Conservation (phyloP, 345 rosid species). For the Bruguiera gymnorhiza region DNA sequence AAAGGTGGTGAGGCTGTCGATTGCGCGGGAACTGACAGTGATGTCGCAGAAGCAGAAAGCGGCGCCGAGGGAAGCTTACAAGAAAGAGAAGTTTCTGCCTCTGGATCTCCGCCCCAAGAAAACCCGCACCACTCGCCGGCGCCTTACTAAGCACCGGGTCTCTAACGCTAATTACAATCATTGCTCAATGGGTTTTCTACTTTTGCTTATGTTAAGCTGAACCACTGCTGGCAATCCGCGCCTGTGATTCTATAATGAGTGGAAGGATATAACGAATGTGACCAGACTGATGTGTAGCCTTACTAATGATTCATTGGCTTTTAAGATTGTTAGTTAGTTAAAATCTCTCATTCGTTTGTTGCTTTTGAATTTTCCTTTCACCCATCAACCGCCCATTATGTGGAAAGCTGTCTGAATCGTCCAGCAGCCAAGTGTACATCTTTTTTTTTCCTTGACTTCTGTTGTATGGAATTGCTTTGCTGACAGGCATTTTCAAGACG, state of each 20-base stretch:
- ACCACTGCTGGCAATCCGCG: too few species aligned
- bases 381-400: too few species aligned
- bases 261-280: too few species aligned
- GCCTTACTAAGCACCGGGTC: constrained; percentile 34
- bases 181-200: background rate
- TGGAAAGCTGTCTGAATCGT: too few species aligned
- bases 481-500: constrained; percentile 27
- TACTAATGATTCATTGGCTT: too few species aligned
- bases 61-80: constrained; percentile 28
- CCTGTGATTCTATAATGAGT: too few species aligned
- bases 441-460: background rate
- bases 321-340: too few species aligned
- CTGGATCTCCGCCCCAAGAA: constrained; percentile 35
- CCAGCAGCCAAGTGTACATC: background rate
- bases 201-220: background rate
- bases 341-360: too few species aligned
- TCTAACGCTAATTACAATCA: background rate
- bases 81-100: constrained; percentile 32
- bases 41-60: constrained; percentile 33
- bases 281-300: too few species aligned
- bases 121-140: constrained; percentile 27
- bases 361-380: too few species aligned
- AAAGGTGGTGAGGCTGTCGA: constrained; percentile 29
- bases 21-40: constrained; percentile 32
- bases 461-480: background rate